These are phyloP conservation scores for Pseudoperonospora humuli DNA, from an alignment of 352 stramenopile genomes.

Conservation along the genomic window DNA sequence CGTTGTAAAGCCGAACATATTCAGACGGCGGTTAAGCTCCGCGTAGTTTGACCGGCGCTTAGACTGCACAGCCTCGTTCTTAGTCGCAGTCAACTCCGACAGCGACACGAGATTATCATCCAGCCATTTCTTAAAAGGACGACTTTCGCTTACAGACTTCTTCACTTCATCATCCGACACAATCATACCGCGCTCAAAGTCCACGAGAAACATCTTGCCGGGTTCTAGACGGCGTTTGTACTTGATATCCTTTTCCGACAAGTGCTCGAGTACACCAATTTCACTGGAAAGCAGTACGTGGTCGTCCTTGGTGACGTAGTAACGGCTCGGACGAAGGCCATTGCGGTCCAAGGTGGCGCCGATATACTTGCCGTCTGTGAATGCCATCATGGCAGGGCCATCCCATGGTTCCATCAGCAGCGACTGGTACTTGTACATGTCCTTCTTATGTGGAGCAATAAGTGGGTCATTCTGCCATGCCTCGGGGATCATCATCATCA, in stretches of 20 bases:
- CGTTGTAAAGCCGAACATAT: constrained; percentile 94
- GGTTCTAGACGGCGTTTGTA: constrained; percentile 92
- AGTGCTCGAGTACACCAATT: constrained; percentile 90
- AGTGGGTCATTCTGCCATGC: constrained; percentile 94
- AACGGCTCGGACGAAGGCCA: constrained; percentile 91
- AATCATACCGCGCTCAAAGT: constrained; percentile 92
- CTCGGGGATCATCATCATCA: constrained; percentile 99
- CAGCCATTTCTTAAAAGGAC: constrained; percentile 91
- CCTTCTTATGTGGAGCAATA: constrained; percentile 88
- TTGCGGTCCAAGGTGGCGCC: constrained; percentile 95
- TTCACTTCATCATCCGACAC: constrained; percentile 95
- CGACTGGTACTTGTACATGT: constrained; percentile 98
- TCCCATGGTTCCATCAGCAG: constrained; percentile 97
- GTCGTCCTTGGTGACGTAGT: constrained; percentile 96
- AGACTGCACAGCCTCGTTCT: constrained; percentile 13
- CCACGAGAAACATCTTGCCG: constrained; percentile 96
- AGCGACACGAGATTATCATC: constrained; percentile 88
- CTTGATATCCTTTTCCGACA: constrained; percentile 89
- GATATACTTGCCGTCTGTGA: constrained; percentile 93
- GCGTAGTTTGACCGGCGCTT: constrained; percentile 38
- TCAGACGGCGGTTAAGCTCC: constrained; percentile 86
- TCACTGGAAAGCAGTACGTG: constrained; percentile 93
- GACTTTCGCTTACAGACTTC: constrained; percentile 78
- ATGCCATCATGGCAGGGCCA: constrained; percentile 96
- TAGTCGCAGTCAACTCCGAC: constrained; percentile 44